A percentile compares a stretch with the other conserved stretches of the same genome.
Evolutionary conservation across 352 stramenopile species (phyloP).

Genomic region (Aphanomyces stellatus): DNA sequence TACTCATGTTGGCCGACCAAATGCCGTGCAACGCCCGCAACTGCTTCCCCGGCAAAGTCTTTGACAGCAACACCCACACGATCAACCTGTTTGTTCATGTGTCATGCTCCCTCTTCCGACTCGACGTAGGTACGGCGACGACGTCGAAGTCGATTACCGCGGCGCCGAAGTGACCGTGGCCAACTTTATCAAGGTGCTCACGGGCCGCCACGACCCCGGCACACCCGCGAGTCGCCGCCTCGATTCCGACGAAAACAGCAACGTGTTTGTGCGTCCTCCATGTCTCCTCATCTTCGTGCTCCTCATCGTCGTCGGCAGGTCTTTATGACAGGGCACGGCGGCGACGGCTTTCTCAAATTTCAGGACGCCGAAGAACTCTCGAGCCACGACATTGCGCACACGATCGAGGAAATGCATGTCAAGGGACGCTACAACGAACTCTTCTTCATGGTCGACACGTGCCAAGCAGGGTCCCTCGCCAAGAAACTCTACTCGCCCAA

Average conservation of each 20-base stretch:
- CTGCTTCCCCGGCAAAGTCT: constrained; percentile 85
- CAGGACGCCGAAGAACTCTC: constrained; percentile 97
- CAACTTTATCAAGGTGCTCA: constrained; percentile 94
- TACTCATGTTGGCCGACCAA: constrained; percentile 95
- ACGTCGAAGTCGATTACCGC: constrained; percentile 92
- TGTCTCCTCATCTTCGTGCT: not conserved
- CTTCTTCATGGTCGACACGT: constrained; percentile 98
- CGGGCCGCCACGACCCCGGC: constrained; percentile 79
- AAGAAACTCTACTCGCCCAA: constrained; percentile 83
- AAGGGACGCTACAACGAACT: constrained; percentile 92
- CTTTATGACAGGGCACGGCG: constrained; percentile 93
- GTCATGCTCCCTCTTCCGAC: too few species aligned
- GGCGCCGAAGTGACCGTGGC: constrained; percentile 94
- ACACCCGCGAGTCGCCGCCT: constrained; percentile 84
- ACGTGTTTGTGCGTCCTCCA: constrained; percentile 52
- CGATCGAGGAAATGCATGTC: constrained; percentile 92
- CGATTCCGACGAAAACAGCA: constrained; percentile 84
- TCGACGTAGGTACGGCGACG: constrained; percentile 89
- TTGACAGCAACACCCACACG: constrained; percentile 84
- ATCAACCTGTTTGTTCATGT: too few species aligned
- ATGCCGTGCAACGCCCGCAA: constrained; percentile 91
- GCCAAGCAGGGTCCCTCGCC: constrained; percentile 91
- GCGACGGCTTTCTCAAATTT: constrained; percentile 98
- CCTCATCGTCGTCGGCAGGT: constrained; percentile 30
- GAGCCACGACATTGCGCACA: constrained; percentile 87